These are phyloP conservation scores for Pugionium cornutum DNA, from an alignment of 345 rosid genomes.

Conservation along the genomic window DNA sequence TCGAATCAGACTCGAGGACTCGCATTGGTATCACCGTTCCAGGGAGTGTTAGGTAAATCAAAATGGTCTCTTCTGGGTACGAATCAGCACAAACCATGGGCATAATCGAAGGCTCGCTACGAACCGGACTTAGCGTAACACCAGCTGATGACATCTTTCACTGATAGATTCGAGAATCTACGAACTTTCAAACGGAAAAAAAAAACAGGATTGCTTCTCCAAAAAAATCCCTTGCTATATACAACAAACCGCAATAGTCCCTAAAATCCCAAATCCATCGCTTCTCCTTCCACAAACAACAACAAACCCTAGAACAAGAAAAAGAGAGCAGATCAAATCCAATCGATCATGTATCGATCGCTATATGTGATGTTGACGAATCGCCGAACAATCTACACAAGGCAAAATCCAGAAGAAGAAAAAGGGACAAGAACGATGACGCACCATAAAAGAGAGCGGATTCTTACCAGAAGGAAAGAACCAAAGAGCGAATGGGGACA, in stretches of 20 bases:
- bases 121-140: conserved; percentile 49
- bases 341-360: conserved; percentile 15
- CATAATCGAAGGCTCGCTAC: conserved; percentile 39
- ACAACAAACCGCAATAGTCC: conserved; percentile 26
- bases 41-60: conserved; percentile 45
- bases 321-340: conserved; percentile 23
- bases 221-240: conserved; percentile 19
- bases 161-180: conserved; percentile 11
- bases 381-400: neutral
- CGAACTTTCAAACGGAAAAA: neutral
- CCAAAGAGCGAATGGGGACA: conserved; percentile 28
- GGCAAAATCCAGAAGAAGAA: neutral
- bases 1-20: conserved; percentile 62
- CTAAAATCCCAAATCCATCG: conserved; percentile 33
- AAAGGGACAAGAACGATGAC: conserved; percentile 14
- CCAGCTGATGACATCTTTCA: conserved; percentile 59
- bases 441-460: conserved; percentile 34
- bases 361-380: neutral
- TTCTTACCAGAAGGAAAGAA: conserved; percentile 44
- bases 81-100: conserved; percentile 33
- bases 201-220: conserved; percentile 6
- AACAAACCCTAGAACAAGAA: conserved; percentile 16
- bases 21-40: conserved; percentile 54
- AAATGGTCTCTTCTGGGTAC: conserved; percentile 51
- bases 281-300: conserved; percentile 20